A percentile compares a stretch with the other conserved stretches of the same genome.
Conservation (phyloP, 2,329 filamentous ascomycete species). For the Aureobasidium sp. region DNA sequence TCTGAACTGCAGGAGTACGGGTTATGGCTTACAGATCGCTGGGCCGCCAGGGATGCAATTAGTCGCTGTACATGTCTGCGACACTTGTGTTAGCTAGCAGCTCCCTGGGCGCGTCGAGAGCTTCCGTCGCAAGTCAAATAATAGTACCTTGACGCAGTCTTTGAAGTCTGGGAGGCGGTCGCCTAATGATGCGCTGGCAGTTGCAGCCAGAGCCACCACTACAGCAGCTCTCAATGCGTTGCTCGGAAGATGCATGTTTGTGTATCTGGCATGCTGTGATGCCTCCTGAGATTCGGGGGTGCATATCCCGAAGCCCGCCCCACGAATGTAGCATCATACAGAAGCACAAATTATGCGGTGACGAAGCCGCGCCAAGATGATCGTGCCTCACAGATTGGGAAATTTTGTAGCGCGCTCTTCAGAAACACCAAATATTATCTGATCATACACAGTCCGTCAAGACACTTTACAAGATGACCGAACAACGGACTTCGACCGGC, state of each 20-base stretch:
- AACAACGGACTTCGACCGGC: not conserved
- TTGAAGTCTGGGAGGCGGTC: conserved; percentile 82
- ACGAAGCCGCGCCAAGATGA: not conserved
- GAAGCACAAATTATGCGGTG: not conserved
- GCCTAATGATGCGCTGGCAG: conserved; percentile 63
- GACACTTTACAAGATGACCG: not conserved
- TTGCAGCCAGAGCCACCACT: conserved; percentile 2
- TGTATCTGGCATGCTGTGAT: not conserved
- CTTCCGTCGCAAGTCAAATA: not conserved
- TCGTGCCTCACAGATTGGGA: not conserved
- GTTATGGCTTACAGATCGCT: conserved; percentile 57
- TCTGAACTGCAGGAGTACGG: conserved; percentile 13
- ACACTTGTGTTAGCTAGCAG: conserved; percentile 12
- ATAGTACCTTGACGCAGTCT: conserved; percentile 71
- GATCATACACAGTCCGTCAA: not conserved
- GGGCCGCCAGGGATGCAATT: conserved; percentile 67
- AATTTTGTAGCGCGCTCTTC: not conserved
- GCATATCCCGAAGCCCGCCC: not conserved
- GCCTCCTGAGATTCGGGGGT: conserved; percentile 8
- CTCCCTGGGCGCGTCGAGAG: conserved; percentile 17
- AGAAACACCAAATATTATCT: not conserved
- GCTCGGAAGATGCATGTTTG: conserved; percentile 6
- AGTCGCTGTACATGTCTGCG: conserved; percentile 67
- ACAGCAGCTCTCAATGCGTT: conserved; percentile 11
- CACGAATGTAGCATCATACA: no score